Base-by-base conservation (phyloP, 73 alveolate genomes). In the Paramecium pentaurelia region DNA sequence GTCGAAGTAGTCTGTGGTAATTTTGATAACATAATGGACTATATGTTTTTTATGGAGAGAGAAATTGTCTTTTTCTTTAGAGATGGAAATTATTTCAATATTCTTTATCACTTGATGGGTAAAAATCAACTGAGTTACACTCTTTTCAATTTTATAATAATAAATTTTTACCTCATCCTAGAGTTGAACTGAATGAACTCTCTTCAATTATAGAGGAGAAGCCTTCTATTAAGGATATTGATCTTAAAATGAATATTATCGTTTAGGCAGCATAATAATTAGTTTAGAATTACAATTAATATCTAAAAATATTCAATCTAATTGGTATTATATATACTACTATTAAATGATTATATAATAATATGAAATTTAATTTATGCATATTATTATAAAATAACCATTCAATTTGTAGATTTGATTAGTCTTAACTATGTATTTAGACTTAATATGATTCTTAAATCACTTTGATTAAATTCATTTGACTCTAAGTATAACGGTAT, bases 1-100 rank as follows among this genome's bases (percentile, higher is more conserved):
- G 58, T 80, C 91, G 27, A 80, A 80, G 73, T 80, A 80, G 32
- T 80, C 91, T 27, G 91, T 80, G 18, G 34, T 80, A 20, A 80
- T 80, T 47, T 80, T 64, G 12, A 80, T 80, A 14, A 80, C 91
- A 47, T 80, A 80, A 18, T 45, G 47, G 10, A 80, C 77, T 22
- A 80, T 80, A 27, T 80, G 91, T 45, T 80, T 80, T 36, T 80
- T 80, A 27, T 40, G 47, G 22, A 80, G 28, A 8, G 91, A 80
- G 47, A 32, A 44, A 4, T 34, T 40, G n/a, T 80, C 91, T 30
- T 80, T 80, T 42, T 80, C 91, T 44, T 80, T 80, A 5, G 30
- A 1, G 3, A 64, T 44, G 32, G 47, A n/a, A 45, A 80, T 16
- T 22, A 80, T 80, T 22, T 80, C 27, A 4, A 80, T n/a, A n/a